Percentiles rank a stretch among this genome's conserved stretches.
Evolutionary conservation across 768 basidiomycete species (phyloP).

Genomic region (Xerocomellus amylosporus): DNA sequence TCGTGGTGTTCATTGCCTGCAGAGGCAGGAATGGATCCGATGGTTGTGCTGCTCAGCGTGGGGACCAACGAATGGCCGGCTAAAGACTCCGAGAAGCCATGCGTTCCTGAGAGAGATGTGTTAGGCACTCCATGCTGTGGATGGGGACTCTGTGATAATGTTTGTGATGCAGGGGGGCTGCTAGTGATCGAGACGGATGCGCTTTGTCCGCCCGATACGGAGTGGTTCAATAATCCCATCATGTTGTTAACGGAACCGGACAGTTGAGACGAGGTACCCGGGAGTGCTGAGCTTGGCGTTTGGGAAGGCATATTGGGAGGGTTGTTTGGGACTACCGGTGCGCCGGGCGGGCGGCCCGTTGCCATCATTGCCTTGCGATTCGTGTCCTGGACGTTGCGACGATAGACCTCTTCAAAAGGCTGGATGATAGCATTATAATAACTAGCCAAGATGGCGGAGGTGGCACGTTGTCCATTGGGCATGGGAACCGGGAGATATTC

Average conservation of each 20-base stretch:
- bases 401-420: slow-evolving; percentile 72
- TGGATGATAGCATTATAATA: slow-evolving; percentile 61
- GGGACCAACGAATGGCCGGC: slow-evolving; percentile 18
- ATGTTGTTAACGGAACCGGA: slow-evolving; percentile 19
- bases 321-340: slow-evolving; percentile 13
- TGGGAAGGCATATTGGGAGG: slow-evolving; percentile 18
- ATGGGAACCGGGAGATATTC: slow-evolving; percentile 50
- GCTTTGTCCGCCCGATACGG: slow-evolving; percentile 20
- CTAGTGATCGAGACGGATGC: slow-evolving; percentile 18
- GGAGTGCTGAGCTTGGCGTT: slow-evolving; percentile 7
- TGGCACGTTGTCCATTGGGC: slow-evolving; percentile 46
- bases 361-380: slow-evolving; percentile 53
- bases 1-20: slow-evolving; percentile 41
- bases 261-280: slow-evolving; percentile 21
- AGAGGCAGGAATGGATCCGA: slow-evolving; percentile 10
- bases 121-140: slow-evolving; percentile 23
- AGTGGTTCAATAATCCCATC: slow-evolving; percentile 28
- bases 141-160: slow-evolving; percentile 33
- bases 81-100: slow-evolving; percentile 27
- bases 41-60: slow-evolving; percentile 11
- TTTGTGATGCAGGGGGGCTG: slow-evolving; percentile 27
- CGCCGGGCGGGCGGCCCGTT: slow-evolving; percentile 34
- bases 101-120: slow-evolving; percentile 24
- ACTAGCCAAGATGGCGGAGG: slow-evolving; percentile 50
- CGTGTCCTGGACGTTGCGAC: slow-evolving; percentile 57